These are phyloP conservation scores for Mucor velutinosus DNA, from an alignment of 371 early-diverging fungal genomes.

Conservation along the genomic window DNA sequence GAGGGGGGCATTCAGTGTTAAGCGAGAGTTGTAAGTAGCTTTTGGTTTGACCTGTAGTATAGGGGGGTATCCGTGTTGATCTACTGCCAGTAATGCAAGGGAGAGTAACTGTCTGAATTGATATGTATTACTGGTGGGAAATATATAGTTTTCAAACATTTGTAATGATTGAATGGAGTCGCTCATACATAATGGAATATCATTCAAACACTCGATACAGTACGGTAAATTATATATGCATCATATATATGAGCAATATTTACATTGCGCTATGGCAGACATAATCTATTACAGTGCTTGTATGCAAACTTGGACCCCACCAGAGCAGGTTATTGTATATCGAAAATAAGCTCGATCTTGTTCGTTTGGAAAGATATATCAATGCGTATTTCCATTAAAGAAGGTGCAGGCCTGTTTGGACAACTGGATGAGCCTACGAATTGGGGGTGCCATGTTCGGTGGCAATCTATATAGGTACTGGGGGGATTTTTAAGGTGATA, in stretches of 20 bases:
- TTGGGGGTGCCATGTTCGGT: neutral
- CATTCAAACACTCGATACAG: too few relatives aligned
- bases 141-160: too few relatives aligned
- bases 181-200: too few relatives aligned
- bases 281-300: neutral
- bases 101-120: neutral
- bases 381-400: neutral
- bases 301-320: neutral
- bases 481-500: neutral
- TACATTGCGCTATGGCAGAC: too few relatives aligned
- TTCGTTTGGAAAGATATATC: neutral
- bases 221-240: neutral
- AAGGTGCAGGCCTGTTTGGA: neutral
- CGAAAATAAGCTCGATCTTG: neutral
- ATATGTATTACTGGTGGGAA: neutral
- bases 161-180: too few relatives aligned
- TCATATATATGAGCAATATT: neutral
- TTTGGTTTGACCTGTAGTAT: neutral
- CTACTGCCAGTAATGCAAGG: too few relatives aligned
- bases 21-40: neutral
- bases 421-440: neutral
- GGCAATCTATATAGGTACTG: too few relatives aligned
- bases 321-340: neutral
- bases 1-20: neutral
- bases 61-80: too few relatives aligned